Base-by-base conservation (phyloP, 352 stramenopile genomes). In the Globisporangium echinulatum region DNA sequence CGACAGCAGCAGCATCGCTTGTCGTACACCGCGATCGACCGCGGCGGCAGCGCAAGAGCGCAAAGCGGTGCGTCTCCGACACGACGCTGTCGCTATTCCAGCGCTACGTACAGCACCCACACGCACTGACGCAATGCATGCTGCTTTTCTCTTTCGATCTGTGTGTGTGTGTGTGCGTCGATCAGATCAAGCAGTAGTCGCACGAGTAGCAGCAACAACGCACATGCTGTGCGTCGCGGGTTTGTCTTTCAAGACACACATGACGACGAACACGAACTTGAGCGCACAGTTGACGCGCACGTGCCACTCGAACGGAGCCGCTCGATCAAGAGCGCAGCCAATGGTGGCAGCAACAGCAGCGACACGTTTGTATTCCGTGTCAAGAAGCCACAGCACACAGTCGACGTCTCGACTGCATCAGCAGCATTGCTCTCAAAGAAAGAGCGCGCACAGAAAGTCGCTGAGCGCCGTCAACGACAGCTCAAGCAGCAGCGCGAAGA, bases 341-440 rank as follows among this genome's bases (percentile, higher is more conserved):
- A 33, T 33, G 25, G 25, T 3, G 25, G 19, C 19, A 25, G 19
- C 19, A 25, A 25, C 19, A 25, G 67, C 36, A 64, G 64, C 52
- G 71, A 74, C 33, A 72, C 67, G 57, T 89, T 90, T 54, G 69
- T 72, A 11, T 90, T 85, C 25, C 75, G 78, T n/a, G 69, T 77
- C 17, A 67, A 74, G 54, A 63, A 70, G 33, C 49, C 64, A 33
- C 47, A 66, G 50, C 54, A 70, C 49, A 53, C 38, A 0, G 47
- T 88, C 15, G 73, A 88, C 57, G 69, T 74, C 7, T 67, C 62
- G 3, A 71, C 75, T 17, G 79, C 69, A 13, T 79, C 75, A 15
- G 65, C 68, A 10, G 79, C 74, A 49, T 59, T 87, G 43, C 59
- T 62, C 25, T 61, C 67, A 14, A 81, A 84, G 62, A 74, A 86